Base-by-base conservation (phyloP, 306 rosid genomes). In the Delonix regia region DNA sequence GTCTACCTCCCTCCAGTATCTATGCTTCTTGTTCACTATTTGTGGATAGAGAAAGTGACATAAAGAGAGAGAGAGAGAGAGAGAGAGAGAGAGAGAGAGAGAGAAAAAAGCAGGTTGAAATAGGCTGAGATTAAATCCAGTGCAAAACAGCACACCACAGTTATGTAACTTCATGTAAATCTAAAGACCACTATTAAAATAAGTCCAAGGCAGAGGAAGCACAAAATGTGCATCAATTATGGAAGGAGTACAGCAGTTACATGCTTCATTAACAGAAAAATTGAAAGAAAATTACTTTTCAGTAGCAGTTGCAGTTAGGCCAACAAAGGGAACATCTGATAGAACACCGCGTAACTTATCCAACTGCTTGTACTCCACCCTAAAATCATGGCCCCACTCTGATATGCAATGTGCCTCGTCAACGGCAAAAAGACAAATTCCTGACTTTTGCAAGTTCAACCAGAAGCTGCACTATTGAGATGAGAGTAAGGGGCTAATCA, bases 371-470 rank as follows among this genome's bases (percentile, higher is more conserved):
- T 94, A 94, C 51, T 90, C 97, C 68, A 87, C 88, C 91, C 98
- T 91, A 86, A 94, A 94, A 86, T 91, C 91, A 87, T 91, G 94
- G 68, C 98, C 98, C 98, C 98, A 94, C 80, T 91, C 96, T 15
- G 98, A 91, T 85, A 91, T 94, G 84, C 98, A 94, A 80, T 94
- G 98, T 49, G 98, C 97, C 81, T 91, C 98, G 78, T 94, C 97
- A 87, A 94, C 91, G 71, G 98, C 97, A 79, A 94, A 85, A 81
- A 91, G 89, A 83, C 89, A 90, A 81, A 94, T 86, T 52, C 98
- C 98, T 30, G 64, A 74, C 83, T 89, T 86, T 34, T 82, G 92
- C 88, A 94, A 88, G 51, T 94, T 94, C 61, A 91, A 88, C 98
- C 98, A 94, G 85, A 94, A 94, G 86, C 98, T 91, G 90, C 84